phyloP scores from a whole-genome alignment of 352 stramenopile species.

The Aphanomyces cochlioides region DNA sequence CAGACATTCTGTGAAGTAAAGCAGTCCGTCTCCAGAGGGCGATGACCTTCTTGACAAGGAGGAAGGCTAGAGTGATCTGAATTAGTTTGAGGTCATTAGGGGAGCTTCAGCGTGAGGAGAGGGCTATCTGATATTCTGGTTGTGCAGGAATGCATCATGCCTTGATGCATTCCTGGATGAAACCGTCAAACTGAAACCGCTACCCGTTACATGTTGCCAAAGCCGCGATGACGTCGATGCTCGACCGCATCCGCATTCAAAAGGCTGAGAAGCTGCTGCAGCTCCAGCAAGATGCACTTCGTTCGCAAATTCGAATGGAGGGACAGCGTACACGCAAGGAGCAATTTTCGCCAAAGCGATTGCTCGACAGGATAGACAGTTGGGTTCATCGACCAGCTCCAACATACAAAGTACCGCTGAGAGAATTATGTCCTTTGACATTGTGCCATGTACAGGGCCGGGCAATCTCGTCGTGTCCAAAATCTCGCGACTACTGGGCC shows the following conservation, averaged over 20 bases:
- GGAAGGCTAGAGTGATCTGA: too few species aligned
- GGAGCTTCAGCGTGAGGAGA: too few species aligned
- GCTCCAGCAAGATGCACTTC: slow-evolving; percentile 55
- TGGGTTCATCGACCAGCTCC: slow-evolving; percentile 46
- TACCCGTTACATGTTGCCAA: too few species aligned
- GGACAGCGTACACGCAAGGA: slow-evolving; percentile 40
- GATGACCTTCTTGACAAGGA: too few species aligned
- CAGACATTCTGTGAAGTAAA: too few species aligned
- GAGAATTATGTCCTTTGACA: not conserved
- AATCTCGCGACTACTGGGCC: slow-evolving; percentile 58
- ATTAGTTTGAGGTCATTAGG: too few species aligned
- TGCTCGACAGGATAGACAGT: slow-evolving; percentile 43
- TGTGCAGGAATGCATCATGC: too few species aligned
- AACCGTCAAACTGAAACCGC: not conserved
- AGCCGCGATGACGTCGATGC: slow-evolving; percentile 22
- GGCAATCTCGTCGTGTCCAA: slow-evolving; percentile 52
- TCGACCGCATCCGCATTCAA: slow-evolving; percentile 67
- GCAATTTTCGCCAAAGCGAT: slow-evolving; percentile 36
- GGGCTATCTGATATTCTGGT: too few species aligned
- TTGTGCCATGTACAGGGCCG: slow-evolving; percentile 34
- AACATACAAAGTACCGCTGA: slow-evolving; percentile 42
- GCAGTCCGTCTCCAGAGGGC: too few species aligned
- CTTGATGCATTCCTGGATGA: not conserved
- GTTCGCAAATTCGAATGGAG: slow-evolving; percentile 54
- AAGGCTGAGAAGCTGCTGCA: slow-evolving; percentile 54